Evolutionary conservation across 176 grass and related monocot species (phyloP), one percentile per base, ranked within the genome.

Genomic region (Zoysia pacifica): DNA sequence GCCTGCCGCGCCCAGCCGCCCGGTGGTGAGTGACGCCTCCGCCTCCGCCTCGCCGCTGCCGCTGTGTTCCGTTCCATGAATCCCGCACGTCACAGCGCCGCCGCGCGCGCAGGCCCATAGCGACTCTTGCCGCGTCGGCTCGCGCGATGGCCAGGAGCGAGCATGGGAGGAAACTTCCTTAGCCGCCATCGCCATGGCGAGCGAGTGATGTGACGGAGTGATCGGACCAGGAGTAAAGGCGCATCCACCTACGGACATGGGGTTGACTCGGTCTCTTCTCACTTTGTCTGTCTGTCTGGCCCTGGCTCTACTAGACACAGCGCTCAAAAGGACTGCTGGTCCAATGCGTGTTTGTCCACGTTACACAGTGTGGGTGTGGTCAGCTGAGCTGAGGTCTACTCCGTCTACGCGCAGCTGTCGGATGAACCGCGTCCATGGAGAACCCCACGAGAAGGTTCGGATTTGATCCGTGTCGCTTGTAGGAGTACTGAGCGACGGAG

Each of bases 211-310:
- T 62, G 59, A 62, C 59, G 59, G 20, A 62, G 20, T 62, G 59
- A 20, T 62, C 59, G 20, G 35, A 3, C 38, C 4, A 6, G 53
- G 18, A 37, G 47, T 54, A 65, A 82, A 54, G 69, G 68, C 68
- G 11, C 14, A 28, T 28, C 67, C 28, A 48, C 45, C 54, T 39
- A 61, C 5, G 55, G 58, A 6, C 58, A 73, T 44, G 69, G 37
- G 69, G 69, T 61, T 82, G 79, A 82, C 79, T 53, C 37, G 11
- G 51, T 50, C 68, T 72, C 2, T 18, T 10, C 59, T 11, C 19
- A 11, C 8, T 6, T 45, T 45, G 6, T 28, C 19, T 3, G 8
- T 35, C 15, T 15, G 51, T 7, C 55, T 19, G 6, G 16, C 55
- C 19, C 18, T 58, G 5, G 16, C 51, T 53, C 51, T 53, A 1